Percentiles rank a stretch among this genome's conserved stretches.
Conservation (phyloP, 441 rosid genomes). For the Rhodomyrtus psidioides region DNA sequence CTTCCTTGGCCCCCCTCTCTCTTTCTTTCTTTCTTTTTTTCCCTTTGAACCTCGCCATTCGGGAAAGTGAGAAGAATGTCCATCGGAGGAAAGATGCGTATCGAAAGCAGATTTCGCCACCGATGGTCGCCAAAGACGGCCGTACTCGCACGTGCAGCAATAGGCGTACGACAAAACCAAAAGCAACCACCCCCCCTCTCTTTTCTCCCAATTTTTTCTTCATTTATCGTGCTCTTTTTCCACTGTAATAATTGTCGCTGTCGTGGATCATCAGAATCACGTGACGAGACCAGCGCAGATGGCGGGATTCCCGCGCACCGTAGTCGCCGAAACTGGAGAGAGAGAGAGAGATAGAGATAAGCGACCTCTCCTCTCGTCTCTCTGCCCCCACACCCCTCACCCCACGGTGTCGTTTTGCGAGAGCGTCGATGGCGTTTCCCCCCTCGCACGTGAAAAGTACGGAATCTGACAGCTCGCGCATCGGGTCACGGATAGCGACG, state of each 20-base stretch:
- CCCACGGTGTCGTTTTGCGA: not conserved
- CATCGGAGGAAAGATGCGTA: not conserved
- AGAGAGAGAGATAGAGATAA: not conserved
- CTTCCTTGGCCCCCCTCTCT: too few relatives aligned
- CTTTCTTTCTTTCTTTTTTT: too few relatives aligned
- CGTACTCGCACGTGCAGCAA: not conserved
- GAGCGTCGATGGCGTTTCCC: not conserved
- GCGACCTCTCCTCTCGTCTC: not conserved
- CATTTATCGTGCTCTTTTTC: not conserved
- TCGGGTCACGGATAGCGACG: not conserved
- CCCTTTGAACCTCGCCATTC: too few relatives aligned
- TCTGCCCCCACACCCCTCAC: not conserved
- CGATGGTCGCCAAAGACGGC: not conserved
- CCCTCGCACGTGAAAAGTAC: not conserved
- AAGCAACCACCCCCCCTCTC: not conserved
- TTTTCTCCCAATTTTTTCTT: not conserved
- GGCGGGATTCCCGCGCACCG: not conserved
- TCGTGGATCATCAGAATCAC: not conserved
- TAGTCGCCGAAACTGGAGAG: not conserved
- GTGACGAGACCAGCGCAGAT: not conserved
- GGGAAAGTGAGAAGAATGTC: too few relatives aligned
- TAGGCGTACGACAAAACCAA: not conserved
- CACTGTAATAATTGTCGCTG: not conserved
- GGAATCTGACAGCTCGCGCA: not conserved
- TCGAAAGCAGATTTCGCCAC: not conserved